Base-by-base conservation (phyloP, 176 grass and related monocot genomes). In the Calamus simplicifolius region DNA sequence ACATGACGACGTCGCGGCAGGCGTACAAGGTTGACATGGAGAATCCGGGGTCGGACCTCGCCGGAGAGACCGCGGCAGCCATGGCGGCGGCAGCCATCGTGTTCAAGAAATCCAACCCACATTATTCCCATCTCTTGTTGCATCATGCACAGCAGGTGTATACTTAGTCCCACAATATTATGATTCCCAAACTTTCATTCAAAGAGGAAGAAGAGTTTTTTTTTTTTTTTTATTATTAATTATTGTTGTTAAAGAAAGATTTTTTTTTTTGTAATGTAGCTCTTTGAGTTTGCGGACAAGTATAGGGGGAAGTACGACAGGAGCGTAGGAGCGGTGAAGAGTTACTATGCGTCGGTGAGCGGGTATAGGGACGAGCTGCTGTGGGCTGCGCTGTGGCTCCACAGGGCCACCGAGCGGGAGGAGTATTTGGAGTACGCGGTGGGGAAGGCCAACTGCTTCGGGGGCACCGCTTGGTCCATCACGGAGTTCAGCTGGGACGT, bases 401-500 rank as follows among this genome's bases (percentile, higher is more conserved):
- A 98, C 93, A 73, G 81, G 48, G 87, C 93, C 26, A 98, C 93
- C 1, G 76, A 81, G 0, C 19, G 25, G 48, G 76, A 60, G 23
- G 76, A 76, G 0, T 98, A 88, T 69, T 66, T 98, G 56, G 78
- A 67, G 2, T 98, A 98, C 70, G 93, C 57, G 29, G 75, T 81
- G 51, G 76, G 80, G 25, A 85, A 72, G 3, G 87, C 87, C 27
- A 55, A 88, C 1, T 0, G 5, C 16, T 75, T 88, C 67, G 93
- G 81, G 43, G 93, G 87, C 55, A 73, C 62, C 55, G 93, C 84
- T 0, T 98, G 93, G 93, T 84, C 81, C 51, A 92, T 98, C 63
- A 80, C 73, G 3, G 93, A 98, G 84, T 98, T 98, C 75, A 88
- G 87, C 73, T 98, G 93, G 93, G 93, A 98, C 27, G 84, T 88